Percentiles rank a stretch among this genome's conserved stretches.
Evolutionary conservation across 1,284 basidiomycete genomes (phyloP).

Genomic region (Malassezia psittaci): DNA sequence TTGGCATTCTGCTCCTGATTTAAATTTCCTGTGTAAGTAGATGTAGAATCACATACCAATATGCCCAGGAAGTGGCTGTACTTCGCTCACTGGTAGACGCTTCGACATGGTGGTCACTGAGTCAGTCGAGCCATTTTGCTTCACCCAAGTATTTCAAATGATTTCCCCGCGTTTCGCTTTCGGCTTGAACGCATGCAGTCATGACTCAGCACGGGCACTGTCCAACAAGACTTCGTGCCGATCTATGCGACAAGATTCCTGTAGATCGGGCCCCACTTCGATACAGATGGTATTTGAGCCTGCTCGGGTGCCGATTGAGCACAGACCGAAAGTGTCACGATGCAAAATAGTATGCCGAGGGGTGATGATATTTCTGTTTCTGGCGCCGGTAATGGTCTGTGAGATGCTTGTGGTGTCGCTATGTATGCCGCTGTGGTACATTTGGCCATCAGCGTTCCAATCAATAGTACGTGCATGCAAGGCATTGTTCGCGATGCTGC

Average conservation of each 20-base stretch:
- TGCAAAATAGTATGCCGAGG: too few species aligned
- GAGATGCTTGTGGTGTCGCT: not conserved
- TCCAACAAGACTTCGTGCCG: not conserved
- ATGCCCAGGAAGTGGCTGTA: constrained; percentile 6
- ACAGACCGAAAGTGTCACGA: not conserved
- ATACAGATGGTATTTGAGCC: not conserved
- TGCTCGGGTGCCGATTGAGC: not conserved
- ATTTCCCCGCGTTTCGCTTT: not conserved
- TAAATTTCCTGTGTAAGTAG: constrained; percentile 33
- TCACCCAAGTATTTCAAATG: not conserved
- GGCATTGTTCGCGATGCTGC: not conserved
- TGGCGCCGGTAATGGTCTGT: not conserved
- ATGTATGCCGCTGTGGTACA: not conserved
- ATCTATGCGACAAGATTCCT: too few species aligned
- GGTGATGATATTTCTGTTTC: not conserved
- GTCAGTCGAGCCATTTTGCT: not conserved
- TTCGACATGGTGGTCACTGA: constrained; percentile 4
- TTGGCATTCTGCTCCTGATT: constrained; percentile 38
- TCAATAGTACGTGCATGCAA: not conserved
- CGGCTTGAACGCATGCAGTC: not conserved
- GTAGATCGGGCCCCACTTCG: too few species aligned
- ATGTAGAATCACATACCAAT: constrained; percentile 5
- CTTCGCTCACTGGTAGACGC: not conserved
- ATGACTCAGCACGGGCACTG: constrained; percentile 2
- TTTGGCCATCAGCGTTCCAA: not conserved